Evolutionary conservation across 352 stramenopile genomes (phyloP), one percentile per base, ranked within the genome.

Genomic region (Pythium insidiosum): DNA sequence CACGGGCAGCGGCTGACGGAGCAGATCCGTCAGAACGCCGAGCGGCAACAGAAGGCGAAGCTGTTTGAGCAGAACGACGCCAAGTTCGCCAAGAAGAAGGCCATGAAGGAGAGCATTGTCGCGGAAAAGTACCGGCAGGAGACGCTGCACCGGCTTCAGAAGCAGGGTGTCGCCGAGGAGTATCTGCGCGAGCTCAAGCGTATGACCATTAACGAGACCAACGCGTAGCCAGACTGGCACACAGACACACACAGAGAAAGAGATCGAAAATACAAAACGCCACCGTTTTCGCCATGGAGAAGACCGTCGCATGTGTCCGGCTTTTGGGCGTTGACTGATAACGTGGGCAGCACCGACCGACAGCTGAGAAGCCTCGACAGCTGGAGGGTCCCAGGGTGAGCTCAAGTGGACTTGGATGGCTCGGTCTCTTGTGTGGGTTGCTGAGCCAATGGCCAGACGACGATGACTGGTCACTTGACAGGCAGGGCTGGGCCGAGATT

Each of bases 21-120:
- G 36, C 74, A 87, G 54, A 88, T 90, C 39, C 58, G 71, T 12
- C 49, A 56, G 3, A 89, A 89, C 43, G 59, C 56, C 6, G 61
- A 74, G 44, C 53, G 64, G 10, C 70, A 59, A 1, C 22, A 59
- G 31, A 86, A 84, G 48, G 64, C 68, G 31, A 83, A 76, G 47
- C 56, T 84, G 52, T 79, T 84, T 26, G 67, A 70, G 47, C 60
- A 76, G 38, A 84, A 82, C 42, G 75, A 87, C 47, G 66, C 60
- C 47, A 85, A 82, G 52, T 82, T 77, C 38, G 38, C 61, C 13
- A 75, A 79, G 52, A 90, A 86, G 61, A 88, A 86, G 47, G 51
- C 50, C 19, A 58, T 80, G 42, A 84, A 83, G 42, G 77, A 88
- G 49, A 70, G 61, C 31, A 86, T 86, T 50, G 47, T 90, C 29